Conservation (phyloP, 2,329 filamentous ascomycete genomes). For the Orbilia ellipsospora region DNA sequence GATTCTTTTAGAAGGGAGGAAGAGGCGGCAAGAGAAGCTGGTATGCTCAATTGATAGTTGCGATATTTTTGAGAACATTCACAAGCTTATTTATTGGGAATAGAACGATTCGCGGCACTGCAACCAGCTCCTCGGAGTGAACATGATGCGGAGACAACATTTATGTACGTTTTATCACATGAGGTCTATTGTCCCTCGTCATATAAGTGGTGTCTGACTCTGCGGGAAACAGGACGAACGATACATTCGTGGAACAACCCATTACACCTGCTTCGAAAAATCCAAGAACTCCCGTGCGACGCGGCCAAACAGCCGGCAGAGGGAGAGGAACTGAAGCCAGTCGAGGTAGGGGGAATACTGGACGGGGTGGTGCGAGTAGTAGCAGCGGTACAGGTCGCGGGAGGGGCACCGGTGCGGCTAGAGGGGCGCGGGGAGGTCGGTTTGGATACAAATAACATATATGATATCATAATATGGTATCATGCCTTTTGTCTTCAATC, state of each 20-base stretch:
- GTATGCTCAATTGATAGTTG: slow-evolving; percentile 2
- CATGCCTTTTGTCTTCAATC: not conserved
- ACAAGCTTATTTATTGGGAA: not conserved
- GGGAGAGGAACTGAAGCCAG: slow-evolving; percentile 22
- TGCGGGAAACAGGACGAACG: slow-evolving; percentile 39
- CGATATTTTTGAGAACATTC: not conserved
- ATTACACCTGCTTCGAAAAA: slow-evolving; percentile 44
- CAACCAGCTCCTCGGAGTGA: slow-evolving; percentile 60
- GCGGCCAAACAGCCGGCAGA: slow-evolving; percentile 24
- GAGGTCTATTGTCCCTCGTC: not conserved
- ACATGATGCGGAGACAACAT: slow-evolving; percentile 78
- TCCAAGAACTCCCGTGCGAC: slow-evolving; percentile 46
- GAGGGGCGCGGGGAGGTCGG: slow-evolving; percentile 27
- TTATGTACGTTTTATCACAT: slow-evolving; percentile 72
- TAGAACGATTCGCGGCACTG: slow-evolving; percentile 45
- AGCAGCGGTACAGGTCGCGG: slow-evolving; percentile 18
- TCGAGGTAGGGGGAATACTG: slow-evolving; percentile 30
- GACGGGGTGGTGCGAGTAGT: slow-evolving; percentile 23
- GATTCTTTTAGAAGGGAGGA: slow-evolving; percentile 79
- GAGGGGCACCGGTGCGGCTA: slow-evolving; percentile 27
- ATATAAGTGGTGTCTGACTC: slow-evolving; percentile 1
- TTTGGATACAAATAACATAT: slow-evolving; percentile 32
- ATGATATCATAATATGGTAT: not conserved
- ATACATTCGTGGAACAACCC: slow-evolving; percentile 53
- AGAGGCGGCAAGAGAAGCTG: slow-evolving; percentile 57